phyloP scores from a whole-genome alignment of 1,139 yeast species.

The Taphrina communis region DNA sequence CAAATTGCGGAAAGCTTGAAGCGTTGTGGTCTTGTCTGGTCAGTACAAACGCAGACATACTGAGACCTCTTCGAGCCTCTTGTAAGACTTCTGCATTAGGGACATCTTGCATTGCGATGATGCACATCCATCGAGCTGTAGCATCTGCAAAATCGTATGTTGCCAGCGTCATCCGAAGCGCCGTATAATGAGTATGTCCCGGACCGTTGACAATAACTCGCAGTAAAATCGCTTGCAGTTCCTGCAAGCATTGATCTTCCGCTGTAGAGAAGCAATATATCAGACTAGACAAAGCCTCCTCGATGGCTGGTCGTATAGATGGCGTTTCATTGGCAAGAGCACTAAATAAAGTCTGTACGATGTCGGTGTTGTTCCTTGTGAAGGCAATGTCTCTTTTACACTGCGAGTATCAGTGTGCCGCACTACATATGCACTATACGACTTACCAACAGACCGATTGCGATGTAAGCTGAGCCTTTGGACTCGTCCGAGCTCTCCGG shows the following conservation, averaged over 20 bases:
- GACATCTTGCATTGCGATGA: slow-evolving; percentile 63
- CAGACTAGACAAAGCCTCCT: slow-evolving; percentile 70
- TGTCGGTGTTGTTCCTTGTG: slow-evolving; percentile 57
- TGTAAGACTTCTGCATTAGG: slow-evolving; percentile 77
- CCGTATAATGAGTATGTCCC: slow-evolving; percentile 55
- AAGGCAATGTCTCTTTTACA: slow-evolving; percentile 57
- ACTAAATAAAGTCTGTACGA: slow-evolving; percentile 70
- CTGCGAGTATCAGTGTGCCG: background rate
- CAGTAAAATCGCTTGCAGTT: slow-evolving; percentile 58
- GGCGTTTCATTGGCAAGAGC: slow-evolving; percentile 70
- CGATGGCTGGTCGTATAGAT: slow-evolving; percentile 71
- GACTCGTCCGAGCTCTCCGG: slow-evolving; percentile 12
- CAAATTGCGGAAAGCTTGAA: background rate
- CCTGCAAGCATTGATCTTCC: slow-evolving; percentile 53
- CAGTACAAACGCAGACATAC: slow-evolving; percentile 71
- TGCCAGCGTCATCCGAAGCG: slow-evolving; percentile 69
- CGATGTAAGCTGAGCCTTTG: slow-evolving; percentile 26
- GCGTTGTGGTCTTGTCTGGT: slow-evolving; percentile 29
- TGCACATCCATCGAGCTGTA: slow-evolving; percentile 69
- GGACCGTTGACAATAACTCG: slow-evolving; percentile 52
- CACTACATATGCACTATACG: background rate
- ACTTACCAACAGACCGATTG: slow-evolving; percentile 25
- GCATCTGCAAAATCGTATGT: slow-evolving; percentile 73
- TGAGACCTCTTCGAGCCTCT: slow-evolving; percentile 80
- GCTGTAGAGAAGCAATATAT: slow-evolving; percentile 59